phyloP scores from a whole-genome alignment of 108 stramenopile species.

The Skeletonema potamos region DNA sequence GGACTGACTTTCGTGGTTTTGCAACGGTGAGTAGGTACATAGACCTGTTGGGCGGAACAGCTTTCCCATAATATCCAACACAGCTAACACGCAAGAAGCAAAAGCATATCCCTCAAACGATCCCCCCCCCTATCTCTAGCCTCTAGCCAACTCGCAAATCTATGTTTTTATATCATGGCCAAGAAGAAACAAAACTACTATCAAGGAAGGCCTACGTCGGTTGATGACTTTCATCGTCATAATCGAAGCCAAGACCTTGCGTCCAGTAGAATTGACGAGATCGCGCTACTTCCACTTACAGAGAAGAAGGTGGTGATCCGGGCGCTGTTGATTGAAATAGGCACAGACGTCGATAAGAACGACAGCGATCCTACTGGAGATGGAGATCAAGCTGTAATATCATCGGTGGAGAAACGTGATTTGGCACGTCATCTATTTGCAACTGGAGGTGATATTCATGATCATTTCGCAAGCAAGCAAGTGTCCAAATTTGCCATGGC shows the following conservation, averaged over 20 bases:
- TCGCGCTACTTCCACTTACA: not conserved
- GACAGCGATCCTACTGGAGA: conserved; percentile 45
- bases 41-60: no score
- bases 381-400: conserved; percentile 33
- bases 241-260: not conserved
- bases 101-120: no score
- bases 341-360: conserved; percentile 37
- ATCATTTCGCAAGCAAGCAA: not conserved
- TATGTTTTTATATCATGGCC: not conserved
- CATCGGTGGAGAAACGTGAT: not conserved
- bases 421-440: conserved; percentile 20
- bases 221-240: not conserved
- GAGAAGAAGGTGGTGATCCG: conserved; percentile 25
- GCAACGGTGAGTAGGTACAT: no score
- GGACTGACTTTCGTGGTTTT: no score
- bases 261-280: not conserved
- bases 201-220: not conserved
- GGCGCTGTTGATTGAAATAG: conserved; percentile 14
- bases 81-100: no score
- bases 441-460: conserved; percentile 37
- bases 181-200: not conserved
- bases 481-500: conserved; percentile 17
- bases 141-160: no score
- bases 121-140: no score
- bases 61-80: no score